Evolutionary conservation across 768 basidiomycete genomes (phyloP).

Genomic region (Hericium alpestre): DNA sequence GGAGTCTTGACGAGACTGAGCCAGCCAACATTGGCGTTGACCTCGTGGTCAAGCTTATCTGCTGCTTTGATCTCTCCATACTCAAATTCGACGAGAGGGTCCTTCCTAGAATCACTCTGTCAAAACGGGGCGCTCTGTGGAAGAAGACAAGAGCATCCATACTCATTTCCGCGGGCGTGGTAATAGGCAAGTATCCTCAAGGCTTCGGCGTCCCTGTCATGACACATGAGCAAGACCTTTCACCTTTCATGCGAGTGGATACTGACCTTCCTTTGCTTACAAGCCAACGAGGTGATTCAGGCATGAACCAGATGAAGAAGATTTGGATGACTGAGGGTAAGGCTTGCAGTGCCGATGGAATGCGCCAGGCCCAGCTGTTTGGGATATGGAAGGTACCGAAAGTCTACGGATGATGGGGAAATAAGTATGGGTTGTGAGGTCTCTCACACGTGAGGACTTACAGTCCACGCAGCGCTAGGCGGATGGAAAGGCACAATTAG

Average conservation of each 20-base stretch:
- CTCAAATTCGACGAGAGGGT: slow-evolving; percentile 50
- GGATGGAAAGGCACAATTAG: background rate
- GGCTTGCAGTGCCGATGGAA: slow-evolving; percentile 31
- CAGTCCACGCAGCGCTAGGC: slow-evolving; percentile 56
- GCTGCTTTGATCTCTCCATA: slow-evolving; percentile 58
- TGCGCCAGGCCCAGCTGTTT: slow-evolving; percentile 32
- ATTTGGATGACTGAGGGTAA: slow-evolving; percentile 22
- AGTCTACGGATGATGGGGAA: slow-evolving; percentile 9
- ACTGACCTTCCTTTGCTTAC: slow-evolving; percentile 24
- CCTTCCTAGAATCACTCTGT: slow-evolving; percentile 17
- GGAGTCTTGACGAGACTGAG: slow-evolving; percentile 20
- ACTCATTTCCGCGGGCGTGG: slow-evolving; percentile 26
- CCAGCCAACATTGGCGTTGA: slow-evolving; percentile 15
- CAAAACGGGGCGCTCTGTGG: background rate
- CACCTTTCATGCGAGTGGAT: background rate
- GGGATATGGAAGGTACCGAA: slow-evolving; percentile 34
- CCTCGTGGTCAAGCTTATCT: slow-evolving; percentile 19
- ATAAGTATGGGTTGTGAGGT: no score
- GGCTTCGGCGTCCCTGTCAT: slow-evolving; percentile 22
- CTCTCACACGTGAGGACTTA: background rate
- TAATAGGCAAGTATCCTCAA: slow-evolving; percentile 29
- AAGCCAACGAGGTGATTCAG: slow-evolving; percentile 30
- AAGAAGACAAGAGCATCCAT: background rate
- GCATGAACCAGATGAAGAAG: slow-evolving; percentile 30
- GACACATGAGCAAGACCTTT: background rate